Evolutionary conservation across 2,329 filamentous ascomycete genomes (phyloP).

Genomic region (Zymoseptoria pseudotritici): DNA sequence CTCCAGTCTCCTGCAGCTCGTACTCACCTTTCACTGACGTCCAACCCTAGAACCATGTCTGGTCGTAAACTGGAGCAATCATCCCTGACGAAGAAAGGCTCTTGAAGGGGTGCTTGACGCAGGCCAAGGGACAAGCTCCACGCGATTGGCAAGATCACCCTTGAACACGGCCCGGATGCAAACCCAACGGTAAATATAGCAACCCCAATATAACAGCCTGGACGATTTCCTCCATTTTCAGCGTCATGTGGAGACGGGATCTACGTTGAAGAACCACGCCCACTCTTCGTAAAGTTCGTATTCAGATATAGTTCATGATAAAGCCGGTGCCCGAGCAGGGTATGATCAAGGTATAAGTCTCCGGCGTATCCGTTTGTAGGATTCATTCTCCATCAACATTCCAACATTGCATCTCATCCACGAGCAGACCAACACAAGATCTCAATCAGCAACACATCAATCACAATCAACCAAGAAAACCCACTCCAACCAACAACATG

Average conservation of each 20-base stretch:
- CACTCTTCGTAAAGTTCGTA: background rate
- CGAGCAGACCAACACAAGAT: background rate
- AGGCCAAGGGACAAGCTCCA: background rate
- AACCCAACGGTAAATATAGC: background rate
- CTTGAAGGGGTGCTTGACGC: background rate
- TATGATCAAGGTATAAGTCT: background rate
- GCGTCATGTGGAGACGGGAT: background rate
- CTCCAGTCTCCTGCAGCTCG: too few species aligned
- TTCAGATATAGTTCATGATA: background rate
- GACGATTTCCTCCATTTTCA: background rate
- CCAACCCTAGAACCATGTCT: background rate
- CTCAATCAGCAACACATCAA: background rate
- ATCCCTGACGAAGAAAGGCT: background rate
- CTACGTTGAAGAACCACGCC: background rate
- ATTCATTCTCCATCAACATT: background rate
- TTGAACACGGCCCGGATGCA: background rate
- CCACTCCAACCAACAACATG: constrained; percentile 13
- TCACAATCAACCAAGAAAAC: background rate
- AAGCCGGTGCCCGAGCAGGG: background rate
- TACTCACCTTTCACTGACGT: background rate
- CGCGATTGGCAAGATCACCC: background rate
- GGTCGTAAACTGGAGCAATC: background rate
- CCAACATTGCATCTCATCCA: background rate
- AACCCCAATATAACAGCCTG: background rate
- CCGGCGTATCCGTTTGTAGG: background rate